Evolutionary conservation across 129 eudicot genomes (phyloP).

Genomic region (sunflower (Helianthus annuus)): HanXRQr2.0-SUNRISE NC_035444.2:159228253-159228752

Average conservation of each 20-base stretch:
- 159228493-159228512: slow-evolving; percentile 48
- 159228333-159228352: slow-evolving; percentile 10
- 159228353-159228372: slow-evolving; percentile 34
- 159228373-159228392: slow-evolving; percentile 46
- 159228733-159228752: slow-evolving; percentile 53
- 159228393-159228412: slow-evolving; percentile 32
- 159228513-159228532: slow-evolving; percentile 37
- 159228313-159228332: slow-evolving; percentile 17
- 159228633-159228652: slow-evolving; percentile 48
- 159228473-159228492: slow-evolving; percentile 33
- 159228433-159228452: slow-evolving; percentile 54
- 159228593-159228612: slow-evolving; percentile 41
- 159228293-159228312: slow-evolving; percentile 43
- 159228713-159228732: slow-evolving; percentile 51
- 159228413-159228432: slow-evolving; percentile 46
- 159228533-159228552: slow-evolving; percentile 46
- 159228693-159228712: slow-evolving; percentile 67
- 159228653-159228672: slow-evolving; percentile 42
- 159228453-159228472: slow-evolving; percentile 60
- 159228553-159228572: slow-evolving; percentile 37
- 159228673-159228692: slow-evolving; percentile 51
- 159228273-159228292: slow-evolving; percentile 53
- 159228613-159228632: slow-evolving; percentile 32
- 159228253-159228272: slow-evolving; percentile 49
- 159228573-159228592: slow-evolving; percentile 40